Conservation (phyloP, 2,329 filamentous ascomycete species). For the Cercospora sesami region DNA sequence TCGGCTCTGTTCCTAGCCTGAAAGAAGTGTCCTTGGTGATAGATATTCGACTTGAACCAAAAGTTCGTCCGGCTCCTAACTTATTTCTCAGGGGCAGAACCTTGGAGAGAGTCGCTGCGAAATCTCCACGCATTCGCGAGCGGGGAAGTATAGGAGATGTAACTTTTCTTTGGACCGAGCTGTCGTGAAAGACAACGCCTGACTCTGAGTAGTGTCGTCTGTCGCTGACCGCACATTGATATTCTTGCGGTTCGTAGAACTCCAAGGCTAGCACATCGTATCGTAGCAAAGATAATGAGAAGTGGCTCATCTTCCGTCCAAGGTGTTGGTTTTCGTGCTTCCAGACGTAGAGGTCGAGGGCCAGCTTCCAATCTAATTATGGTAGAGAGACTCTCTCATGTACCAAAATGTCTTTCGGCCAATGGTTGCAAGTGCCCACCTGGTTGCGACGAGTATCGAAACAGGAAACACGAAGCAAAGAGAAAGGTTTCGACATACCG, state of each 20-base stretch:
- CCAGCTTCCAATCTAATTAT: not conserved
- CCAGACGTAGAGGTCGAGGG: not conserved
- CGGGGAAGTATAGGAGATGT: not conserved
- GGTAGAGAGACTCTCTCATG: not conserved
- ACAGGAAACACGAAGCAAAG: not conserved
- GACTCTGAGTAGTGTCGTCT: not conserved
- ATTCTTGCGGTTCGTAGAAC: not conserved
- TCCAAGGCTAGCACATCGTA: not conserved
- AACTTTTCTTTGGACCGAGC: not conserved
- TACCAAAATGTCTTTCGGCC: not conserved
- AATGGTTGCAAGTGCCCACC: not conserved
- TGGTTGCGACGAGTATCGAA: not conserved
- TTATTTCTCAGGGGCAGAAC: not conserved
- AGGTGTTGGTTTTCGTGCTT: not conserved
- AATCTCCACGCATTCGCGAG: not conserved
- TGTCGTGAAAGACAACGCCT: not conserved
- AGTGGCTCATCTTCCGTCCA: not conserved
- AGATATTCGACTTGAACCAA: not conserved
- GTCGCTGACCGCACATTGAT: not conserved
- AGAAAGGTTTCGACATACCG: not conserved
- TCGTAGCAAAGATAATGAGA: not conserved
- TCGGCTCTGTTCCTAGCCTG: not conserved
- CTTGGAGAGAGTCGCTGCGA: not conserved
- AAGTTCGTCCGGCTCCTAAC: not conserved
- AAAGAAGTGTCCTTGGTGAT: not conserved